Evolutionary conservation across 108 stramenopile genomes (phyloP).

Genomic region (Fistulifera pelliculosa): DNA sequence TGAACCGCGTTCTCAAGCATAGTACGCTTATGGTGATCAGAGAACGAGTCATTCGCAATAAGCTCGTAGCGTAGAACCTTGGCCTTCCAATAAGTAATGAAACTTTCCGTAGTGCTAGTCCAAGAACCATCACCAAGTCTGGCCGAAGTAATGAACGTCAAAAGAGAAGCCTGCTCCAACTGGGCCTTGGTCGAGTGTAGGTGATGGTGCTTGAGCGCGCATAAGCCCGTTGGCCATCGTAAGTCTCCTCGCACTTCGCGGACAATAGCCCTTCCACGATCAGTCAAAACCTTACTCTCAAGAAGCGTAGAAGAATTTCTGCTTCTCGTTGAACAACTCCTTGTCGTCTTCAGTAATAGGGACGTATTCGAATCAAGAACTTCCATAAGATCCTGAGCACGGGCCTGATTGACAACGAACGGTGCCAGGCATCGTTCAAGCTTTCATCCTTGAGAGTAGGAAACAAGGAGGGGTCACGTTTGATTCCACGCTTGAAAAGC

Average conservation of each 20-base stretch:
- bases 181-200: not conserved
- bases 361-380: constrained; percentile 5
- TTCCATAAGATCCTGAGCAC: constrained; percentile 4
- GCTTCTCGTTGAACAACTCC: not conserved
- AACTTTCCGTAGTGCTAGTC: not conserved
- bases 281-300: not conserved
- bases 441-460: constrained; percentile 11
- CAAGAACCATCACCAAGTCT: not conserved
- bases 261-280: constrained; percentile 5
- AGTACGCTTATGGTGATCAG: not conserved
- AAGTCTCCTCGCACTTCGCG: not conserved
- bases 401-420: constrained; percentile 2
- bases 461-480: constrained; percentile 11
- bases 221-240: constrained; percentile 10
- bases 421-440: constrained; percentile 5
- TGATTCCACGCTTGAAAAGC: constrained; percentile 11
- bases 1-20: constrained; percentile 3
- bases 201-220: not conserved
- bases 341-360: constrained; percentile 1
- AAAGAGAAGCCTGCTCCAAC: not conserved
- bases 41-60: not conserved
- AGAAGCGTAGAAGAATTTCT: not conserved
- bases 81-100: constrained; percentile 10
- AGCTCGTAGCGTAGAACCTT: constrained; percentile 4
- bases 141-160: not conserved